Conservation (phyloP, 495 filamentous ascomycete species). For the Astrothelium subdiscretum region DNA sequence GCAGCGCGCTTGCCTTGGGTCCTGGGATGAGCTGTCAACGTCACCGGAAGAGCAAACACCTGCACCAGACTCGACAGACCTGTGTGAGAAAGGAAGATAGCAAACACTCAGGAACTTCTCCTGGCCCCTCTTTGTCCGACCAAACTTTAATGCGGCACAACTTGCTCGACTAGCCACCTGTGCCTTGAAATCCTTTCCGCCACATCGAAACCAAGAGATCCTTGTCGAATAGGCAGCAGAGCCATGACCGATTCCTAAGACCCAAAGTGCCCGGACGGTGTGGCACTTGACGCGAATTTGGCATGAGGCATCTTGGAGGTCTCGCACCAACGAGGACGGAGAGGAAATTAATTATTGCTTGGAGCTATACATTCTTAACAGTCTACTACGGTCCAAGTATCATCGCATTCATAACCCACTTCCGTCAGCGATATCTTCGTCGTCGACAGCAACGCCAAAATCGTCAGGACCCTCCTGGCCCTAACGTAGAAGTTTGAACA, state of each 20-base stretch:
- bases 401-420: not conserved
- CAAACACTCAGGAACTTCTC: not conserved
- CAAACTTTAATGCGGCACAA: not conserved
- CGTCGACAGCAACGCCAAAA: not conserved
- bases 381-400: not conserved
- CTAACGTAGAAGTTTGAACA: not conserved
- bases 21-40: no score
- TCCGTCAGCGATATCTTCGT: not conserved
- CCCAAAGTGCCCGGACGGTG: no score
- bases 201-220: not conserved
- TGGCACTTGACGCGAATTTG: no score
- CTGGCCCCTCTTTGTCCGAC: not conserved
- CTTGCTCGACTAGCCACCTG: not conserved
- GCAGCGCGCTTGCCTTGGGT: no score
- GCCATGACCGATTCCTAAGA: not conserved
- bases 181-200: not conserved
- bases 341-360: conserved; percentile 15
- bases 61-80: no score
- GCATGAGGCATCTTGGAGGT: conserved; percentile 6
- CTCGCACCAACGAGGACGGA: conserved; percentile 12
- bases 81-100: not conserved
- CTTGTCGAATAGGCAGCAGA: not conserved
- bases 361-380: conserved; percentile 11
- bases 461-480: not conserved
- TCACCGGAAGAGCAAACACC: not conserved